A percentile compares a stretch with the other conserved stretches of the same genome.
Evolutionary conservation across 106 monocot species (phyloP).

Genomic region (Triglochin maritima): DNA sequence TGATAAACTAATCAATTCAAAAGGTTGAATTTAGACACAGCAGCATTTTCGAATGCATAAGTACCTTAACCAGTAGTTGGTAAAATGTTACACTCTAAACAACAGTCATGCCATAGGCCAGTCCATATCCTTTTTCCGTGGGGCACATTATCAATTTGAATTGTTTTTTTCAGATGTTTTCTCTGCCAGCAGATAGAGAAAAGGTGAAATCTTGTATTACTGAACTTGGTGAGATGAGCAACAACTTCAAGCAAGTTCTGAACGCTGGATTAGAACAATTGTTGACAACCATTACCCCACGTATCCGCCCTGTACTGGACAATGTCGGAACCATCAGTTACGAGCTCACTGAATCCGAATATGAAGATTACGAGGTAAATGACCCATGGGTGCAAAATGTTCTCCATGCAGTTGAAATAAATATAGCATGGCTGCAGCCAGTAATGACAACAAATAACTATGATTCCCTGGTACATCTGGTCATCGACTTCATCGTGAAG

Average conservation of each 20-base stretch:
- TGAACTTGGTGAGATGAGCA: conserved; percentile 76
- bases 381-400: conserved; percentile 96
- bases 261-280: conserved; percentile 72
- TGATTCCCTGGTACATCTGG: conserved; percentile 64
- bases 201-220: conserved; percentile 87
- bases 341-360: conserved; percentile 79
- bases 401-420: conserved; percentile 57
- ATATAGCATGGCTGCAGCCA: conserved; percentile 66
- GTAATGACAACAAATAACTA: conserved; percentile 66
- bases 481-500: conserved; percentile 88
- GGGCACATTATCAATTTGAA: not conserved
- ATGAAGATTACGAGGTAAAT: conserved; percentile 90
- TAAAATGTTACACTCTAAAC: too few species aligned
- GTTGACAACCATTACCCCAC: conserved; percentile 44
- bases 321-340: conserved; percentile 75
- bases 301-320: conserved; percentile 84
- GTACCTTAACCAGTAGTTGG: too few species aligned
- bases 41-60: too few species aligned
- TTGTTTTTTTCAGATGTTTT: conserved; percentile 50
- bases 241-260: conserved; percentile 44
- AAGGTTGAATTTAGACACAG: too few species aligned
- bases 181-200: conserved; percentile 60
- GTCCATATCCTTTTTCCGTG: too few species aligned
- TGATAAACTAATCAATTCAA: too few species aligned
- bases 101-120: too few species aligned